phyloP scores from a whole-genome alignment of 257 asterid species.

The Solanum pennellii region DNA sequence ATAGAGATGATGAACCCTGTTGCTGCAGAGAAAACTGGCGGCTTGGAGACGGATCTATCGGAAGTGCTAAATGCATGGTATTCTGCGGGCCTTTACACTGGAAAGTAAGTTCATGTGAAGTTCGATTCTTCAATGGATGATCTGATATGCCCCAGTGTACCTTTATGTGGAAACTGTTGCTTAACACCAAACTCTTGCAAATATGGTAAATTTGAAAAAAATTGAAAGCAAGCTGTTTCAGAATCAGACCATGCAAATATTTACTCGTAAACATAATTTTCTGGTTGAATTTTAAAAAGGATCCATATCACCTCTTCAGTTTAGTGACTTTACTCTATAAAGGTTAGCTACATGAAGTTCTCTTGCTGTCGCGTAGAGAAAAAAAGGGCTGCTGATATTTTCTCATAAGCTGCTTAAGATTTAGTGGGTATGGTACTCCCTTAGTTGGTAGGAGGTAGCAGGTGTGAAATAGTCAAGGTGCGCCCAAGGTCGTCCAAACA shows the following conservation, averaged over 20 bases:
- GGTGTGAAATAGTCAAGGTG: not conserved
- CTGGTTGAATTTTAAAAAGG: not conserved
- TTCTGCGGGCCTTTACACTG: conserved; percentile 68
- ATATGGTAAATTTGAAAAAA: not conserved
- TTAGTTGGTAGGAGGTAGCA: not conserved
- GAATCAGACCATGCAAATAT: not conserved
- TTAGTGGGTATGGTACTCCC: not conserved
- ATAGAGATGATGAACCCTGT: conserved; percentile 4
- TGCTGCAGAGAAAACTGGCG: conserved; percentile 15
- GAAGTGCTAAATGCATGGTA: conserved; percentile 71
- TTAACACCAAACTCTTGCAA: not conserved
- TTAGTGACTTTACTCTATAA: not conserved
- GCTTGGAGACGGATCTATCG: conserved; percentile 40
- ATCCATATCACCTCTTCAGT: not conserved
- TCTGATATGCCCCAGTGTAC: not conserved
- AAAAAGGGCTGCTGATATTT: not conserved
- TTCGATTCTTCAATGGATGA: not conserved
- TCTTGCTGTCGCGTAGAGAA: not conserved
- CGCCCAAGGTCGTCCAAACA: not conserved
- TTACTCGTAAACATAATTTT: not conserved
- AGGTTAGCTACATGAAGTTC: not conserved
- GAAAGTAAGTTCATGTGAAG: conserved; percentile 48
- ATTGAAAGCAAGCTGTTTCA: not conserved
- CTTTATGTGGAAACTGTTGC: not conserved
- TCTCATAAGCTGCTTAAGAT: not conserved